Evolutionary conservation across 1,139 yeast genomes (phyloP), one percentile per base, ranked within the genome.

Genomic region (Diutina sp.): DNA sequence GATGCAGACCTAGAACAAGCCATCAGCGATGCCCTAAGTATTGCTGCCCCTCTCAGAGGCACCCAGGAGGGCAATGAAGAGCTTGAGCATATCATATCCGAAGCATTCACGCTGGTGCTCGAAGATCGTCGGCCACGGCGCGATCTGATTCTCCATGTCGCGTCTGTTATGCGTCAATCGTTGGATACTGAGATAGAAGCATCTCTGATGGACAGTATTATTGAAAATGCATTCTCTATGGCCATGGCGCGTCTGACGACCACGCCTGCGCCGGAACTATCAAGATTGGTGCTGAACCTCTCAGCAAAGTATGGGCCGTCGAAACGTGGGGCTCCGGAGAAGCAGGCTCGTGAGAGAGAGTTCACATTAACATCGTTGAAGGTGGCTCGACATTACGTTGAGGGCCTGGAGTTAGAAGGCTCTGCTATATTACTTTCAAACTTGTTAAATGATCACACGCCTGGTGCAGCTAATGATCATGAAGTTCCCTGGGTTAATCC

Each of bases 61-160:
- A 28, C 57, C 14, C 54, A 58, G 8, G 48, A 45, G 6, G 56
- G 57, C 12, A 64, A 62, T 30, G 64, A 63, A 14, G 64, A 64
- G 18, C 61, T 64, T 18, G 56, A 58, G 14, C 61, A 60, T 0
- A 61, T 61, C 54, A 64, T 65, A 2, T 63, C 65, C 4, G 62
- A 64, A 11, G 62, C 67, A 3, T 60, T 64, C 53, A 60, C 58
- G 48, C 47, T 41, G 54, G 46, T 51, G 46, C 44, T 32, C 4
- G 53, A 50, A 11, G 53, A 32, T 8, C 18, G 44, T 5, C 21
- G 44, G 21, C 44, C 44, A 11, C 18, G 53, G 11, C 41, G 53
- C 6, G 53, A 32, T 30, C 53, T 50, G 53, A 30, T 50, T 38
- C 32, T 50, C 14, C 53, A 50, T 32, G 53, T 32, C 11, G 53